phyloP scores from a whole-genome alignment of 495 filamentous ascomycete genomes.

The Bryoglossum gracile region DNA sequence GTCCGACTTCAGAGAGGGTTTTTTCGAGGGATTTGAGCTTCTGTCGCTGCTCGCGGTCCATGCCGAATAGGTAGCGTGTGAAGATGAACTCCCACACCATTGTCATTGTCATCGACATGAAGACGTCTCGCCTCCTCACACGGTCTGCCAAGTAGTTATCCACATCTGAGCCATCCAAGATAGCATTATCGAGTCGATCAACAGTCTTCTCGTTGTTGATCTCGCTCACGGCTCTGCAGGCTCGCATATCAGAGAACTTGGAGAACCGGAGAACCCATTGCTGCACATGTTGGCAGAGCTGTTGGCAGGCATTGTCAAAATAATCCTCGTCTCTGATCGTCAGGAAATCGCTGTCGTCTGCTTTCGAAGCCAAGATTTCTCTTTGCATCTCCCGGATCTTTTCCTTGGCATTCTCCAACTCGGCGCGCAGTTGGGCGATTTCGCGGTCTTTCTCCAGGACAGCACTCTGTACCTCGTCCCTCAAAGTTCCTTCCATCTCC shows the following conservation, averaged over 20 bases:
- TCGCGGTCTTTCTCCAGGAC: conserved; percentile 70
- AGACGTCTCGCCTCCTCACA: conserved; percentile 78
- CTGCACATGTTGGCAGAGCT: conserved; percentile 87
- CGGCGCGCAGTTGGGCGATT: conserved; percentile 63
- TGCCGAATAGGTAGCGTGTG: conserved; percentile 93
- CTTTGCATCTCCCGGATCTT: conserved; percentile 71
- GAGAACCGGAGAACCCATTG: conserved; percentile 96
- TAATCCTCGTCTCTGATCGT: conserved; percentile 82
- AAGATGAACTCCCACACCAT: conserved; percentile 99
- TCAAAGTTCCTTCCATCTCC: conserved; percentile 57
- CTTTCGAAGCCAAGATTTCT: conserved; percentile 63
- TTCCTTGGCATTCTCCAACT: conserved; percentile 70
- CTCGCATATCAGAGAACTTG: conserved; percentile 84
- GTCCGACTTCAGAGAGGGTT: conserved; percentile 78
- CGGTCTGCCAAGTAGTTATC: conserved; percentile 80
- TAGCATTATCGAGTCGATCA: conserved; percentile 84
- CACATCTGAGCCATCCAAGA: conserved; percentile 88
- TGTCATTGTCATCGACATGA: conserved; percentile 95
- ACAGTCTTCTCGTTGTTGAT: conserved; percentile 82
- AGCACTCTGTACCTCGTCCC: conserved; percentile 50
- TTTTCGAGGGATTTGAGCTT: conserved; percentile 94
- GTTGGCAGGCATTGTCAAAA: conserved; percentile 88
- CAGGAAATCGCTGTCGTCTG: conserved; percentile 67
- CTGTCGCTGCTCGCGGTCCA: conserved; percentile 95
- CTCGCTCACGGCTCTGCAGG: conserved; percentile 72